Percentiles rank a stretch among this genome's conserved stretches.
These are phyloP conservation scores for Stellera chamaejasme DNA, from an alignment of 345 rosid species.

Conservation along the genomic window DNA sequence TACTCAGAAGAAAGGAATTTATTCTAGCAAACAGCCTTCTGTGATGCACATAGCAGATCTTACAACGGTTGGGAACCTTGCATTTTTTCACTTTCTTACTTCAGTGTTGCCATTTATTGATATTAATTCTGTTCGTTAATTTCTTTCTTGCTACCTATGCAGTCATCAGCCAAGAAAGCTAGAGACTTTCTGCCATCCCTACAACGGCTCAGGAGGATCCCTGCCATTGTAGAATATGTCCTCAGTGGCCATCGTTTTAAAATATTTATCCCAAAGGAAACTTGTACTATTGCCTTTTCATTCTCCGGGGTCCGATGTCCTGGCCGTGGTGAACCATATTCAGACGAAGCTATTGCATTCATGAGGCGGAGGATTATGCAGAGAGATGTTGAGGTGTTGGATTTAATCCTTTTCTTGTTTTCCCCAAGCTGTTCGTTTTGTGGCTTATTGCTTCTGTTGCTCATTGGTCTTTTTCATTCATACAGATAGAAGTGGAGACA, in stretches of 20 bases:
- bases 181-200: slow-evolving; percentile 85
- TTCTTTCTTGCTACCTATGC: slow-evolving; percentile 14
- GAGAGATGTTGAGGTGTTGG: slow-evolving; percentile 85
- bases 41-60: slow-evolving; percentile 75
- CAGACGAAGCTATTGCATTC: slow-evolving; percentile 88
- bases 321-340: slow-evolving; percentile 84
- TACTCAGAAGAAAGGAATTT: slow-evolving; percentile 67
- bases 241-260: slow-evolving; percentile 98
- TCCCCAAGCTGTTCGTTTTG: not conserved
- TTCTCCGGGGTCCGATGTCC: slow-evolving; percentile 99
- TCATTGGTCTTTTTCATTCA: slow-evolving; percentile 4
- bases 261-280: slow-evolving; percentile 85
- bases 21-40: slow-evolving; percentile 78
- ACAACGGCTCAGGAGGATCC: slow-evolving; percentile 55
- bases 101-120: not conserved
- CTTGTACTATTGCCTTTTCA: slow-evolving; percentile 92
- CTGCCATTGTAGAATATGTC: slow-evolving; percentile 94
- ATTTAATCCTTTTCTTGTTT: not conserved
- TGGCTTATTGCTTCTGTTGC: slow-evolving; percentile 7
- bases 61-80: slow-evolving; percentile 40
- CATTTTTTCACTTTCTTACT: not conserved
- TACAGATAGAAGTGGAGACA: slow-evolving; percentile 87
- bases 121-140: slow-evolving; percentile 3
- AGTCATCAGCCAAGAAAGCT: slow-evolving; percentile 84
- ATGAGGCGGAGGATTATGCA: slow-evolving; percentile 96